Base-by-base conservation (phyloP, 257 asterid genomes). In the Gentiana macrophylla region DNA sequence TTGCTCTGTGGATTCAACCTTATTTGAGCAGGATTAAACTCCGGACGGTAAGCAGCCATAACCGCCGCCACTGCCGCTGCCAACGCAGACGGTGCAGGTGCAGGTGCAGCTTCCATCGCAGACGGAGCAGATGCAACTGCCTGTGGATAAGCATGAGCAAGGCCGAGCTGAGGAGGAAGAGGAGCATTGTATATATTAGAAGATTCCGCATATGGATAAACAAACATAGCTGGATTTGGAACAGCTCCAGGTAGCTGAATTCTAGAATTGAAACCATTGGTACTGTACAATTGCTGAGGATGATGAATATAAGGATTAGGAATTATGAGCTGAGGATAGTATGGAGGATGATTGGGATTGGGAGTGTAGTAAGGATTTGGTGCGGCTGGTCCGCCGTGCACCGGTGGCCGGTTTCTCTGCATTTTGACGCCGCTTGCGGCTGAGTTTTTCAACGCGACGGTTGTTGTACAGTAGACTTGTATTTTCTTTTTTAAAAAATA, bases 301-400 rank as follows among this genome's bases (percentile, higher is more conserved):
- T 43, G 24, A 24, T 52, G 65, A 24, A 24, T 24, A 35, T 54
- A 62, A 72, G 77, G 73, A 67, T 55, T 62, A 51, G 66, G 66
- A 45, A 15, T 62, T 62, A 44, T 63, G 52, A 61, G 10, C 24
- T 43, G 72, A 56, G 44, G 47, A 11, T 49, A 69, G 51, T 53
- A 15, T 12, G 32, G 2, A 5, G 11, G 35, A 35, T 36, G 4
- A 44, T 59, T 8, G 35, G 62, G 6, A 8, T 35, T 34, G 3
- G 43, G 47, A 41, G 46, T 5, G 46, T 41, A 41, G 6, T 5
- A 2, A 41, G 46, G 9, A 41, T 7, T 2, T 41, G 46, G 63
- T 37, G 50, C 8, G 13, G 46, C 9, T 6, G 24, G 53, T 58
- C 9, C 46, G 3, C 32, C 24, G 6, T 9, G 9, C 32, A 33